Percentiles rank a stretch among this genome's conserved stretches.
phyloP scores from a whole-genome alignment of 2,329 filamentous ascomycete genomes.

The Calonectria pseudoturangicola region DNA sequence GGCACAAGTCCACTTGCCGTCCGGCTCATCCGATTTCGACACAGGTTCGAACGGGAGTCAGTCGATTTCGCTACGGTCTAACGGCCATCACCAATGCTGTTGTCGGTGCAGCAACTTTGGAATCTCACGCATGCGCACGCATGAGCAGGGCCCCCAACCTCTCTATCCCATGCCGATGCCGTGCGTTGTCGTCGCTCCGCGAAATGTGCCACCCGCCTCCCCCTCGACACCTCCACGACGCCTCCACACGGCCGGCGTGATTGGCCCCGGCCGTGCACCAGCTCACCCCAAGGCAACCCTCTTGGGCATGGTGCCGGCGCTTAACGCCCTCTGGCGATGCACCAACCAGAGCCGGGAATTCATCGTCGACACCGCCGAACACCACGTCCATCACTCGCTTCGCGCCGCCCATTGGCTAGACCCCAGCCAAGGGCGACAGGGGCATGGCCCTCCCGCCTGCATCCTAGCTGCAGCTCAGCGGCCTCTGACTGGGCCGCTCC shows the following conservation, averaged over 20 bases:
- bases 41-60: conserved; percentile 23
- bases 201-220: conserved; percentile 22
- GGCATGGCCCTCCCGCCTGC: conserved; percentile 49
- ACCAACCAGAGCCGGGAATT: conserved; percentile 48
- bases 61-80: conserved; percentile 10
- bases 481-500: conserved; percentile 55
- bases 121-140: conserved; percentile 14
- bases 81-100: not conserved
- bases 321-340: conserved; percentile 43
- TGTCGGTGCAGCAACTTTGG: not conserved
- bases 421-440: conserved; percentile 38
- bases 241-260: conserved; percentile 21
- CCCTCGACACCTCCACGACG: conserved; percentile 7
- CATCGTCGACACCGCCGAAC: conserved; percentile 26
- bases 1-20: conserved; percentile 14
- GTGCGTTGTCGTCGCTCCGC: conserved; percentile 20
- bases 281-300: conserved; percentile 33
- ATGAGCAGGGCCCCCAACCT: not conserved
- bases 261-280: conserved; percentile 42
- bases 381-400: conserved; percentile 34
- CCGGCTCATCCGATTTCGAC: conserved; percentile 48
- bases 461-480: conserved; percentile 43
- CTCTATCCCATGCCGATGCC: not conserved
- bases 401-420: conserved; percentile 46
- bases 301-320: conserved; percentile 52